Evolutionary conservation across 225 moss, liverwort and hornwort species (phyloP).

Genomic region (Straminergon stramineum): DNA sequence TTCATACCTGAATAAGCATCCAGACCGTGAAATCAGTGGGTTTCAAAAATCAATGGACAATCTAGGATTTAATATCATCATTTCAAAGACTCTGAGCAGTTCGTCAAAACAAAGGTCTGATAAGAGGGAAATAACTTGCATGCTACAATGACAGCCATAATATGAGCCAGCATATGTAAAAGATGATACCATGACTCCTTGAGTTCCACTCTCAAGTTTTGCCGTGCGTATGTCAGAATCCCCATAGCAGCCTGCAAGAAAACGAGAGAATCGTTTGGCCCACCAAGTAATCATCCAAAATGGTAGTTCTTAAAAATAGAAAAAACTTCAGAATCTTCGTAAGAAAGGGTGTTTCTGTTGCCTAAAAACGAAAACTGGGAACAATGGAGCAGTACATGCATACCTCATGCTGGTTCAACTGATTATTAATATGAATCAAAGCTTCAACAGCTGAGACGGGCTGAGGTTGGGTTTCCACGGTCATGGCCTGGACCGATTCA

Average conservation of each 20-base stretch:
- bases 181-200: constrained; percentile 81
- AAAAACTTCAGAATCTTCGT: neutral
- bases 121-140: neutral
- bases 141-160: neutral
- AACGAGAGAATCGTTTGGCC: neutral
- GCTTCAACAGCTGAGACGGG: constrained; percentile 84
- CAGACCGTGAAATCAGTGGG: neutral
- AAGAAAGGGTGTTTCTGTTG: neutral
- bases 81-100: neutral
- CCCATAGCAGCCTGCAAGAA: constrained; percentile 86
- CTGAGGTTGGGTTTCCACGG: constrained; percentile 72
- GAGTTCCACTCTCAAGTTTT: constrained; percentile 62
- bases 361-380: neutral
- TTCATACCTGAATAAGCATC: constrained; percentile 66
- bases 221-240: constrained; percentile 77
- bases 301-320: neutral
- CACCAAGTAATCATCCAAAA: neutral
- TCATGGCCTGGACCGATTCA: constrained; percentile 55
- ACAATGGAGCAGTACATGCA: neutral
- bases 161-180: neutral
- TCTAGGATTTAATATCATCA: neutral
- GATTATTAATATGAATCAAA: constrained; percentile 97
- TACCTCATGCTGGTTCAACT: constrained; percentile 98
- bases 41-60: neutral
- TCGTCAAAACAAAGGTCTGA: neutral